phyloP scores from a whole-genome alignment of 1,284 basidiomycete species.

The Phellopilus nigrolimitatus region DNA sequence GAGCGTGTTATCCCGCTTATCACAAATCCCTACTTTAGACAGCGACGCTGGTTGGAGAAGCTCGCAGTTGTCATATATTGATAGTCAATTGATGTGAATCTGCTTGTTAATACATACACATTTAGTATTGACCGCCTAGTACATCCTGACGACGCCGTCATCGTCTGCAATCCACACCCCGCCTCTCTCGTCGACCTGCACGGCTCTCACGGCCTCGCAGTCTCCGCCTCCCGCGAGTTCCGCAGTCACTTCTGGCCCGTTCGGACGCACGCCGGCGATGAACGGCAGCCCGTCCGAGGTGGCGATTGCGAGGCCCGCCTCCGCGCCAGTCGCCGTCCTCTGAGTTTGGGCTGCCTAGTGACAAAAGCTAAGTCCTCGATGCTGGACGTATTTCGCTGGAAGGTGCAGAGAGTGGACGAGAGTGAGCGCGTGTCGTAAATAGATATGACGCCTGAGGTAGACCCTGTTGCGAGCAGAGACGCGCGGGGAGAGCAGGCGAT shows the following conservation, averaged over 20 bases:
- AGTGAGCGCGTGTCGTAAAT: slow-evolving; percentile 52
- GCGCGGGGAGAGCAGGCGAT: slow-evolving; percentile 42
- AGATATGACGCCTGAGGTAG: slow-evolving; percentile 52
- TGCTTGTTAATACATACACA: too few relatives aligned
- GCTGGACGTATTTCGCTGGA: slow-evolving; percentile 50
- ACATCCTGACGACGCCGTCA: slow-evolving; percentile 26
- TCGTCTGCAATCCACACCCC: slow-evolving; percentile 59
- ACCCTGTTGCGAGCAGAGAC: slow-evolving; percentile 56
- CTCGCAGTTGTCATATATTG: too few relatives aligned
- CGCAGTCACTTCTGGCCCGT: slow-evolving; percentile 34
- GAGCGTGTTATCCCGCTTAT: too few relatives aligned
- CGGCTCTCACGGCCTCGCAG: slow-evolving; percentile 43
- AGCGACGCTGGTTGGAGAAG: too few relatives aligned
- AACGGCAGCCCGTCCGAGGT: slow-evolving; percentile 56
- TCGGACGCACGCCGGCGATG: slow-evolving; percentile 37
- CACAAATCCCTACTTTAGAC: too few relatives aligned
- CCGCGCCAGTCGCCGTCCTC: slow-evolving; percentile 21
- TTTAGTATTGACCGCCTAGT: too few relatives aligned
- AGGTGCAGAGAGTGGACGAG: slow-evolving; percentile 36
- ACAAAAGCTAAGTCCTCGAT: slow-evolving; percentile 39
- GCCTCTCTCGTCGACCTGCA: slow-evolving; percentile 29
- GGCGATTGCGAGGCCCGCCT: slow-evolving; percentile 42
- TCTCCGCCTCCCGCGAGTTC: slow-evolving; percentile 46
- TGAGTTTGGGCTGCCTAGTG: slow-evolving; percentile 26
- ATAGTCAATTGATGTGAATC: too few relatives aligned